These are phyloP conservation scores for Reticulascus tulasneorum DNA, from an alignment of 2,329 filamentous ascomycete species.

Conservation along the genomic window DNA sequence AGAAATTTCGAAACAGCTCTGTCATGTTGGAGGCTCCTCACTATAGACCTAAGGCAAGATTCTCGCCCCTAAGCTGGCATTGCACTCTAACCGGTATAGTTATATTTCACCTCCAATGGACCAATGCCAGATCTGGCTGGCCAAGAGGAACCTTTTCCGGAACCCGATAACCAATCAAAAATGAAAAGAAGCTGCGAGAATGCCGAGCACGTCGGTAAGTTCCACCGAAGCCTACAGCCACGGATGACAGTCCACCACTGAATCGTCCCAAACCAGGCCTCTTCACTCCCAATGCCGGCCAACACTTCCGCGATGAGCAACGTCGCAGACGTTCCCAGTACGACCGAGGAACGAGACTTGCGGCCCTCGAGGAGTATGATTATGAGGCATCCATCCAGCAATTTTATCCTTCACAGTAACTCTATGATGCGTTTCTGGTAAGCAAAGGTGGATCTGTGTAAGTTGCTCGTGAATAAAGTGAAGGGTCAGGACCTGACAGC, in stretches of 20 bases:
- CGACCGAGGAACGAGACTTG: slow-evolving; percentile 74
- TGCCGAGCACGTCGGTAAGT: slow-evolving; percentile 75
- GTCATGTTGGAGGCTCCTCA: slow-evolving; percentile 84
- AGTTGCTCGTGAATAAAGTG: too few relatives aligned
- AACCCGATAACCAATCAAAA: slow-evolving; percentile 80
- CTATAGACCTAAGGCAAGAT: slow-evolving; percentile 70
- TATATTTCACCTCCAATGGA: slow-evolving; percentile 49
- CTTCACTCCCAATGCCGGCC: slow-evolving; percentile 74
- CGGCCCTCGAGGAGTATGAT: slow-evolving; percentile 61
- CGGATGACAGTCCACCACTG: background rate
- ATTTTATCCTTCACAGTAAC: slow-evolving; percentile 12
- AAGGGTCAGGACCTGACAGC: too few relatives aligned
- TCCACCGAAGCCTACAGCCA: background rate
- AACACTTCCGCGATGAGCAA: slow-evolving; percentile 71
- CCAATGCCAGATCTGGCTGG: slow-evolving; percentile 54
- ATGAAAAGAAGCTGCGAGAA: slow-evolving; percentile 85
- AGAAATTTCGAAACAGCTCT: slow-evolving; percentile 95
- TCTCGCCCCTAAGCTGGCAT: background rate
- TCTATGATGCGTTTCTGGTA: slow-evolving; percentile 22
- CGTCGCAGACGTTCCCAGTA: slow-evolving; percentile 73
- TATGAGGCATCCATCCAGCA: slow-evolving; percentile 41
- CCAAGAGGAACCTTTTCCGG: slow-evolving; percentile 70
- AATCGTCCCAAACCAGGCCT: slow-evolving; percentile 64
- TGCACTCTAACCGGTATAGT: slow-evolving; percentile 25
- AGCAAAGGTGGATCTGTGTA: background rate